Evolutionary conservation across 2,329 filamentous ascomycete species (phyloP).

Genomic region (Talaromyces sp.): DNA sequence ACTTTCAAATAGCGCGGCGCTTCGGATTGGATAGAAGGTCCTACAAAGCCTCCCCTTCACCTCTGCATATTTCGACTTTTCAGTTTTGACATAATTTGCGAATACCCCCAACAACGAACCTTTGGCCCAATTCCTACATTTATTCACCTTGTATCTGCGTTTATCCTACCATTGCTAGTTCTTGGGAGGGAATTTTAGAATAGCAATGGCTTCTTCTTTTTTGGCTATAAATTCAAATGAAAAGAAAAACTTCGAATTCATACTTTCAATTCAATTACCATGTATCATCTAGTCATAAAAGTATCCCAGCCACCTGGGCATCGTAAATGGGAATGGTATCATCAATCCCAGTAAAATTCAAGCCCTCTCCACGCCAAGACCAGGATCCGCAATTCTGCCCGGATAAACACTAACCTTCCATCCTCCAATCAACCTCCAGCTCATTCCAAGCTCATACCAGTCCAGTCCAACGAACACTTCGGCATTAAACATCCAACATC

Average conservation of each 20-base stretch:
- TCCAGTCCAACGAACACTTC: background rate
- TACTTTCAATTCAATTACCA: too few species aligned
- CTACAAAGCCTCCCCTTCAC: background rate
- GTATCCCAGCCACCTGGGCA: too few species aligned
- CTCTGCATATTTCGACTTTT: background rate
- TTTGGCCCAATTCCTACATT: background rate
- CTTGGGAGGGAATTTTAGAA: background rate
- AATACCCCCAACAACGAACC: conserved; percentile 4
- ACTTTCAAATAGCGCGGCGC: conserved; percentile 23
- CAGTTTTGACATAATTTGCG: background rate
- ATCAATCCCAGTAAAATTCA: background rate
- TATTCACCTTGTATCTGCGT: background rate
- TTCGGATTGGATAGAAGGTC: conserved; percentile 20
- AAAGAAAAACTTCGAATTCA: too few species aligned
- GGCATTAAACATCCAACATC: background rate
- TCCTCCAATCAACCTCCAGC: conserved; percentile 22
- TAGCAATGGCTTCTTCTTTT: too few species aligned
- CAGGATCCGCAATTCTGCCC: conserved; percentile 27
- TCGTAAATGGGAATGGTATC: too few species aligned
- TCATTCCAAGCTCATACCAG: conserved; percentile 19
- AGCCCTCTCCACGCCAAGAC: conserved; percentile 31
- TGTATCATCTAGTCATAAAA: too few species aligned
- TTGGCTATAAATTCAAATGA: too few species aligned
- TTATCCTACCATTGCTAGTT: background rate
- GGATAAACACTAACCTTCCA: conserved; percentile 15